A percentile compares a stretch with the other conserved stretches of the same genome.
These are phyloP conservation scores for Bruguiera sexangula DNA, from an alignment of 345 rosid species.

Conservation along the genomic window DNA sequence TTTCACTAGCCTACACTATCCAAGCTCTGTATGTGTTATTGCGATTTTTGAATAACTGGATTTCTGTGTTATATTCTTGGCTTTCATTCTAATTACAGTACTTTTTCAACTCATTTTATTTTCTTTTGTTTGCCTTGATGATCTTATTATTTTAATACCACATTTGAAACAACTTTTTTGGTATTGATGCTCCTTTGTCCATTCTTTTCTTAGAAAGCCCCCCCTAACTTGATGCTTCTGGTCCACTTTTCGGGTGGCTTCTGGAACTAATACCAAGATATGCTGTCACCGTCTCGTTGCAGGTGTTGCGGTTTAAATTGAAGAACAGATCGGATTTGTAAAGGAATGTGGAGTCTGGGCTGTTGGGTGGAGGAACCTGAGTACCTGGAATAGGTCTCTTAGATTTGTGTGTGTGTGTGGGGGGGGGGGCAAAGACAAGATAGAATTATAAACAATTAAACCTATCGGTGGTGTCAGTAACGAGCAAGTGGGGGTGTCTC, in stretches of 20 bases:
- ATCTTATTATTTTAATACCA: conserved; percentile 7
- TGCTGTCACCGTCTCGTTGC: conserved; percentile 39
- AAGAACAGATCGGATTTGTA: conserved; percentile 17
- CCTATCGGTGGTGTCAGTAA: conserved; percentile 56
- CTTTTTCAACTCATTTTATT: neutral
- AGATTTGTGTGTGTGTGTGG: conserved; percentile 20
- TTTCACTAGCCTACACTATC: conserved; percentile 12
- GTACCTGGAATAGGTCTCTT: conserved; percentile 25
- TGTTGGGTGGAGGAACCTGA: conserved; percentile 26
- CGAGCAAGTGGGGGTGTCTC: conserved; percentile 62
- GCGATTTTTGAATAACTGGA: neutral
- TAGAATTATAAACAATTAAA: conserved; percentile 27
- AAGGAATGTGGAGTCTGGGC: conserved; percentile 31
- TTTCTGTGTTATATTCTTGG: conserved; percentile 28
- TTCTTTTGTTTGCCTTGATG: neutral
- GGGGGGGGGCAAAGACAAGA: conserved; percentile 24
- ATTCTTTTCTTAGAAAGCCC: conserved; percentile 30
- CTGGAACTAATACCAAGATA: conserved; percentile 36
- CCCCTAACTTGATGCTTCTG: conserved; percentile 41
- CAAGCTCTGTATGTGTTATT: neutral
- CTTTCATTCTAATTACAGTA: conserved; percentile 9
- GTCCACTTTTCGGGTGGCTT: conserved; percentile 47
- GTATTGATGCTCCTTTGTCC: conserved; percentile 34
- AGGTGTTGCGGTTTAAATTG: conserved; percentile 31
- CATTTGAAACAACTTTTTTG: conserved; percentile 33